Conservation (phyloP, 2,329 filamentous ascomycete genomes). For the Fusarium verrucosum region DNA sequence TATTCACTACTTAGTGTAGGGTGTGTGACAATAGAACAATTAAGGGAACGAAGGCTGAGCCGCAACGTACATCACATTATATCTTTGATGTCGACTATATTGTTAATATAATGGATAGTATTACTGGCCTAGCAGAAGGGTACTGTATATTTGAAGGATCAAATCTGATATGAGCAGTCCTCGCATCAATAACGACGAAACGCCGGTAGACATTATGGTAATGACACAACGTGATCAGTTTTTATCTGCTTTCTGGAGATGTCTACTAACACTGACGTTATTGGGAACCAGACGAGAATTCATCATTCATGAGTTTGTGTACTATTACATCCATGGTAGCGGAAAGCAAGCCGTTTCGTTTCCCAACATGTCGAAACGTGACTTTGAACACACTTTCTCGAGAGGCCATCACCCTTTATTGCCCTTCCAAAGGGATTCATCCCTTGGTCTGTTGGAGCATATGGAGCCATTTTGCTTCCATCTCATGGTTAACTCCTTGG, state of each 20-base stretch:
- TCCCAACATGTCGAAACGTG: not conserved
- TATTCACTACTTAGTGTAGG: not conserved
- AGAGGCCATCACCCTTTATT: not conserved
- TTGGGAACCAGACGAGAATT: not conserved
- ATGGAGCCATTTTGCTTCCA: slow-evolving; percentile 53
- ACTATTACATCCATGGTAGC: not conserved
- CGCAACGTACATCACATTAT: not conserved
- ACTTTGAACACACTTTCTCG: not conserved
- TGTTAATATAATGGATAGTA: not conserved
- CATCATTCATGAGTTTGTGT: not conserved
- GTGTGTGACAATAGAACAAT: not conserved
- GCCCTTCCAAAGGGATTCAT: not conserved
- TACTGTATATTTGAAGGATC: too few species aligned
- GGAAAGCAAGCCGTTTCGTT: not conserved
- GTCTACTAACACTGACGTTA: not conserved
- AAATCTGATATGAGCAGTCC: too few species aligned
- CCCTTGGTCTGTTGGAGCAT: slow-evolving; percentile 42
- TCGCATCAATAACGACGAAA: too few species aligned
- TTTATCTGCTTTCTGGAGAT: too few species aligned
- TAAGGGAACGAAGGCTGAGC: not conserved
- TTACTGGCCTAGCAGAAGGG: too few species aligned
- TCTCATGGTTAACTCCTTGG: slow-evolving; percentile 52
- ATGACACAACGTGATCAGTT: too few species aligned
- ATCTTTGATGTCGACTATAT: not conserved
- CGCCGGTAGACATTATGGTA: too few species aligned